Evolutionary conservation across 2,329 filamentous ascomycete genomes (phyloP), one percentile per base, ranked within the genome.

Genomic region (Trichoderma aggressivum): DNA sequence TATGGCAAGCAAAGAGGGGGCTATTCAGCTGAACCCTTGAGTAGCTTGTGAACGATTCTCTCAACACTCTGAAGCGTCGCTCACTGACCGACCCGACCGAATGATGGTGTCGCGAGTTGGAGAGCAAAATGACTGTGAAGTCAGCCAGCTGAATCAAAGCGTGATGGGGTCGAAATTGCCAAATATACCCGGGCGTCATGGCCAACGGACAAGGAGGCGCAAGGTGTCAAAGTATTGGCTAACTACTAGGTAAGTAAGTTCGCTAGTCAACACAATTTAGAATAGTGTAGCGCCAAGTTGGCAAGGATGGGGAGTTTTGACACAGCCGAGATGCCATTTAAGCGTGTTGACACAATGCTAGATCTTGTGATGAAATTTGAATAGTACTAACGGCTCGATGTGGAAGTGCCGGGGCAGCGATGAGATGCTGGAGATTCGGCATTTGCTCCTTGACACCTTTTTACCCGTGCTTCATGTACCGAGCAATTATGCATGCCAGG

Each of bases 251-350:
- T 28, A 28, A 21, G 14, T 59, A 26, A 11, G 14, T 61, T 53
- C 66, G 56, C 66, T 69, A 69, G 66, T 26, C 66, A 34, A 61
- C 56, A 69, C 36, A 53, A 60, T 61, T 47, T 69, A n/a, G 26
- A 28, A 28, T 28, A 28, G 66, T 53, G 55, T 69, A 69, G 56
- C 66, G 66, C 66, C 66, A 61, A 61, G 36, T 36, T 61, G 66
- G n/a, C 10, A 50, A 39, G 30, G 64, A 30, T 34, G 28, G 50
- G 30, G 30, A 16, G n/a, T 59, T 59, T 43, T 24, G 24, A 67
- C 28, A 50, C 50, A 50, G 64, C 43, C 50, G 61, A 53, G 43
- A 28, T 39, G 60, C 32, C 58, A 53, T 47, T 34, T 36, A 67
- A 67, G 64, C 26, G 50, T 28, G 34, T 32, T 36, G 47, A 53